Evolutionary conservation across 768 basidiomycete genomes (phyloP).

Genomic region (Postia placenta): DNA sequence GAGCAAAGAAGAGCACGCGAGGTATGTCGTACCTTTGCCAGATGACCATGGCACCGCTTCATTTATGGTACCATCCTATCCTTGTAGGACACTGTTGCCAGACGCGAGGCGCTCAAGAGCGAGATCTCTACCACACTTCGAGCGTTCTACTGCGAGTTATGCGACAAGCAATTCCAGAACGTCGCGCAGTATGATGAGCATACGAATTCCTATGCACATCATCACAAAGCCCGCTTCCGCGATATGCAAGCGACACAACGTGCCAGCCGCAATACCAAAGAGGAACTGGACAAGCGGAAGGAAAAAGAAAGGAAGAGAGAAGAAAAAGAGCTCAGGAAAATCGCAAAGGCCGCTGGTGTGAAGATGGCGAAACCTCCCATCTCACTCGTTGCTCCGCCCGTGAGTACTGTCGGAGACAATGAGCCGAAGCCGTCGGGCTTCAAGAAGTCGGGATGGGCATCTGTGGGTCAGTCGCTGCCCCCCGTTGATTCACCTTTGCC

Average conservation of each 20-base stretch:
- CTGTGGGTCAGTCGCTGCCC: conserved; percentile 24
- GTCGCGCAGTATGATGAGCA: conserved; percentile 88
- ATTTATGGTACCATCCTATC: conserved; percentile 1
- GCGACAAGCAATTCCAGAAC: conserved; percentile 84
- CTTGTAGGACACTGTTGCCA: conserved; percentile 54
- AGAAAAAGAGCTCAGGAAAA: conserved; percentile 79
- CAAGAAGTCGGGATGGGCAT: conserved; percentile 48
- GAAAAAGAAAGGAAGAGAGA: conserved; percentile 85
- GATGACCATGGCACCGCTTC: background rate
- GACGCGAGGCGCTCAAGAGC: conserved; percentile 55
- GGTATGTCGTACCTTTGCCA: conserved; percentile 32
- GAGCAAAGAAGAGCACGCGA: conserved; percentile 71
- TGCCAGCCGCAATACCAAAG: conserved; percentile 45
- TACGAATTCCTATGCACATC: conserved; percentile 84
- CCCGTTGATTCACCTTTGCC: conserved; percentile 11
- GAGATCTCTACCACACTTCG: conserved; percentile 65
- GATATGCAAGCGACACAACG: conserved; percentile 78
- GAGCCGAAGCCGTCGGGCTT: conserved; percentile 17
- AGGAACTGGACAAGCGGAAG: conserved; percentile 67
- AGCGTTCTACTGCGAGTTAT: conserved; percentile 76
- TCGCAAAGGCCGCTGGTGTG: conserved; percentile 78
- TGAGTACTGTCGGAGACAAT: conserved; percentile 3
- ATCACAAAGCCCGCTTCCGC: conserved; percentile 75
- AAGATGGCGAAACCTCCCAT: conserved; percentile 42
- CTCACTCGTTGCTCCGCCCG: conserved; percentile 12